A percentile compares a stretch with the other conserved stretches of the same genome.
phyloP scores from a whole-genome alignment of 2,329 filamentous ascomycete species.

The Leptographium galeiforme region DNA sequence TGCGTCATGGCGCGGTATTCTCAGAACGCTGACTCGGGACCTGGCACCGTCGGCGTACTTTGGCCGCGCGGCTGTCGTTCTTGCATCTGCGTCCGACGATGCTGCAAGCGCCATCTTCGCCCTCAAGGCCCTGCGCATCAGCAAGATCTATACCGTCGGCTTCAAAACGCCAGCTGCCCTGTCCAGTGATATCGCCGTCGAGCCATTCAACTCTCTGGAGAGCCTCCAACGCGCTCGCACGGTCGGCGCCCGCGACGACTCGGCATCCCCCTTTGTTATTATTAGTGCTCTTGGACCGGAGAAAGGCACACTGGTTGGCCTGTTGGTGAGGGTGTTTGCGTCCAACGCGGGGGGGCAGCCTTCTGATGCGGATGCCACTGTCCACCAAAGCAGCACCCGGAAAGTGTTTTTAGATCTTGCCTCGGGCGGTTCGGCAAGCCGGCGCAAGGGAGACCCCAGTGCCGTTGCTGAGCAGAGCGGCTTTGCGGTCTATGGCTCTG shows the following conservation, averaged over 20 bases:
- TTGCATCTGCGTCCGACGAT: conserved; percentile 60
- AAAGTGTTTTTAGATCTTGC: conserved; percentile 76
- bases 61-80: conserved; percentile 59
- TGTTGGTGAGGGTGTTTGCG: conserved; percentile 62
- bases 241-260: conserved; percentile 21
- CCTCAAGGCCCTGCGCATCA: conserved; percentile 59
- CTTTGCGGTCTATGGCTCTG: conserved; percentile 66
- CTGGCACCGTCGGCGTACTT: conserved; percentile 72
- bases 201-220: conserved; percentile 68
- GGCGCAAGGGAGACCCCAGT: conserved; percentile 53
- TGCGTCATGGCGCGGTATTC: conserved; percentile 72
- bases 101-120: conserved; percentile 71
- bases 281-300: conserved; percentile 67
- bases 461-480: conserved; percentile 59
- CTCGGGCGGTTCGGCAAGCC: conserved; percentile 26
- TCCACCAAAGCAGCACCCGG: conserved; percentile 21
- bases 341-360: conserved; percentile 20
- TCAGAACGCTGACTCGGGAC: conserved; percentile 67
- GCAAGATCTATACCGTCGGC: conserved; percentile 72
- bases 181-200: conserved; percentile 55
- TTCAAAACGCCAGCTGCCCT: conserved; percentile 54
- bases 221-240: conserved; percentile 39
- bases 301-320: conserved; percentile 65
- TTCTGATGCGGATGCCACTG: conserved; percentile 13
- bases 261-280: conserved; percentile 61